A percentile compares a stretch with the other conserved stretches of the same genome.
These are phyloP conservation scores for Dictyostelium capitatum DNA, from an alignment of 78 protist genomes.

Conservation along the genomic window DNA sequence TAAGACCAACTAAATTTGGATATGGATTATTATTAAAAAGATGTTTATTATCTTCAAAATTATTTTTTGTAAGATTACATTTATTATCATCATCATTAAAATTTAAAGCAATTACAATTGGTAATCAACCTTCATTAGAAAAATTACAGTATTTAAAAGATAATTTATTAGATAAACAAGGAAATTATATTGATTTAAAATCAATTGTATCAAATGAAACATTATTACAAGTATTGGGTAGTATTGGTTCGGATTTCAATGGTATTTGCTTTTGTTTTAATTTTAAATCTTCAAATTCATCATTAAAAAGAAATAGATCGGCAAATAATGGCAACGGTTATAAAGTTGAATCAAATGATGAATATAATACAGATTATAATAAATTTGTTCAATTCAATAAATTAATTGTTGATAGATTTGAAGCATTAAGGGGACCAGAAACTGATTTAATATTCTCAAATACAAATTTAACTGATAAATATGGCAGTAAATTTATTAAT, in stretches of 20 bases:
- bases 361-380: background rate
- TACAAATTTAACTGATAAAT: background rate
- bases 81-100: background rate
- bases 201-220: background rate
- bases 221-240: background rate
- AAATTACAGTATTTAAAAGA: background rate
- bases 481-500: background rate
- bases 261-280: background rate
- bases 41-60: background rate
- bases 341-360: no score
- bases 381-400: background rate
- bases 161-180: background rate
- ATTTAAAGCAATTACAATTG: conserved; percentile 1
- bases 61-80: conserved; percentile 12
- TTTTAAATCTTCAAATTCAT: background rate
- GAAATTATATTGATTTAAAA: background rate
- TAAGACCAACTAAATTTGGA: background rate
- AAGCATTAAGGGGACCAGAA: background rate
- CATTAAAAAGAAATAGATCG: no score
- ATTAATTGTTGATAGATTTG: background rate
- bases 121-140: background rate
- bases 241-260: background rate
- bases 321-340: no score
- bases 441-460: background rate
- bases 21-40: background rate